phyloP scores from a whole-genome alignment of 176 grass and related monocot species.

The Bromus sterilis region DNA sequence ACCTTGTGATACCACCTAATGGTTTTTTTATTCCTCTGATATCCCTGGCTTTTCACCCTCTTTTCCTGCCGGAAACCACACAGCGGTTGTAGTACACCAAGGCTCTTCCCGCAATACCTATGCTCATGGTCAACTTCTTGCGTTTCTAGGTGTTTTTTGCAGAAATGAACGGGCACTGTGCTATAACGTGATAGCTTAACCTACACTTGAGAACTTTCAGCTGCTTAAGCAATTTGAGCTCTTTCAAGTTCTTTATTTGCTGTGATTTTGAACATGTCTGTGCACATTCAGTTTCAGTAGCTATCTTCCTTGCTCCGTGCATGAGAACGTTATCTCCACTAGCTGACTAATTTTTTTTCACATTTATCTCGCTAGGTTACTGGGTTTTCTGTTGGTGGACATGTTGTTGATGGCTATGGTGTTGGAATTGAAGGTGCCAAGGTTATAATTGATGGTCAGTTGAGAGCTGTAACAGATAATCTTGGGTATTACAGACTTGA shows the following conservation, averaged over 20 bases:
- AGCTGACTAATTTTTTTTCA: not conserved
- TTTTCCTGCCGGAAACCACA: not conserved
- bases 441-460: constrained; percentile 74
- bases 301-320: not conserved
- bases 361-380: constrained; percentile 57
- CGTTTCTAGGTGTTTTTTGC: not conserved
- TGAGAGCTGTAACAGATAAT: constrained; percentile 66
- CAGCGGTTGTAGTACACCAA: not conserved
- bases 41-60: not conserved
- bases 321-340: not conserved
- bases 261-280: not conserved
- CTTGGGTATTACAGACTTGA: constrained; percentile 93
- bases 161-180: not conserved
- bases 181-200: not conserved
- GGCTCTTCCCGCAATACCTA: not conserved
- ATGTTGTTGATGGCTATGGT: constrained; percentile 63
- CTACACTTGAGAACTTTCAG: not conserved
- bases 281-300: not conserved
- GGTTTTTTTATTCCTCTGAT: not conserved
- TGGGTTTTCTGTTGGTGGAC: constrained; percentile 95
- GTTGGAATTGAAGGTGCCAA: constrained; percentile 72
- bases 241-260: not conserved
- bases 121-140: not conserved
- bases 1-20: not conserved
- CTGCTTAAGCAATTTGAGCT: constrained; percentile 1